Percentiles rank a stretch among this genome's conserved stretches.
phyloP scores from a whole-genome alignment of 345 rosid species.

The Camelina hispida region DNA sequence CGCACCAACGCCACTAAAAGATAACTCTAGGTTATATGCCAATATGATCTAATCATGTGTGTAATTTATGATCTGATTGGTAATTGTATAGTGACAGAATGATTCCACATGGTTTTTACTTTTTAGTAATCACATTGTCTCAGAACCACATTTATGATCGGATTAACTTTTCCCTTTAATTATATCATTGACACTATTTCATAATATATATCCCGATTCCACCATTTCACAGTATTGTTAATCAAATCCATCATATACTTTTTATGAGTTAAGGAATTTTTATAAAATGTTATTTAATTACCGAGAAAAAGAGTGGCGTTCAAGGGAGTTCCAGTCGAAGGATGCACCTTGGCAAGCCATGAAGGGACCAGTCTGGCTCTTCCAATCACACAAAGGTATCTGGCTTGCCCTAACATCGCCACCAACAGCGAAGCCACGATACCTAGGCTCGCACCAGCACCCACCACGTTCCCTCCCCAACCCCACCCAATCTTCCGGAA shows the following conservation, averaged over 20 bases:
- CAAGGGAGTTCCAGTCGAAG: constrained; percentile 92
- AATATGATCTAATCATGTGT: not conserved
- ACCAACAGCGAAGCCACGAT: constrained; percentile 93
- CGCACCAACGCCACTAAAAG: not conserved
- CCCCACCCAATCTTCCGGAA: constrained; percentile 72
- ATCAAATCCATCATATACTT: not conserved
- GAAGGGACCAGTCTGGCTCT: constrained; percentile 86
- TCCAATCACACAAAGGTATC: constrained; percentile 92
- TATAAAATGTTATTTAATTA: constrained; percentile 39
- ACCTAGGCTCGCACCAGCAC: constrained; percentile 94
- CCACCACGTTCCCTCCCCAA: constrained; percentile 90
- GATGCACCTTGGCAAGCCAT: constrained; percentile 92
- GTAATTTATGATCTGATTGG: not conserved
- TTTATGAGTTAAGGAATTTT: not conserved
- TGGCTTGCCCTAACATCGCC: constrained; percentile 97
- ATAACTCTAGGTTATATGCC: not conserved
- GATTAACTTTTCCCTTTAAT: too few relatives aligned
- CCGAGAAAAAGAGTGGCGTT: constrained; percentile 96
- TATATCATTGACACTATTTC: too few relatives aligned
- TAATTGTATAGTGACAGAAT: not conserved
- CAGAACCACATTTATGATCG: too few relatives aligned
- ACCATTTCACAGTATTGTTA: not conserved
- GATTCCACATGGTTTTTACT: not conserved
- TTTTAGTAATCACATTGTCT: not conserved
- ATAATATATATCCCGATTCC: not conserved